Base-by-base conservation (phyloP, 257 asterid genomes). In the Gynochthodes officinalis region DNA sequence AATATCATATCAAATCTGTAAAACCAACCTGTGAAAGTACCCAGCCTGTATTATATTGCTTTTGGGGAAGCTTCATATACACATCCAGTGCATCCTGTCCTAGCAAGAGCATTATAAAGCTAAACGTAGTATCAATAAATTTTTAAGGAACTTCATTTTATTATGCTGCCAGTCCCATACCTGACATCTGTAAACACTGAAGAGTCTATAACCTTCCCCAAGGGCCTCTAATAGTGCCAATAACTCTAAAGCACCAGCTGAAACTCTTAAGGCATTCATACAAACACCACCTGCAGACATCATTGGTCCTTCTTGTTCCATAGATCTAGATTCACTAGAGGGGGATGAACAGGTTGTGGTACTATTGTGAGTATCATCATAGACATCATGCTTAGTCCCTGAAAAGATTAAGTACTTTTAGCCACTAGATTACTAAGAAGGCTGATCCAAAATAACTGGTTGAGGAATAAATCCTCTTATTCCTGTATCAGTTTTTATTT, bases 11-110 rank as follows among this genome's bases (percentile, higher is more conserved):
- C 40, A 63, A 35, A 48, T 61, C 28, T 32, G 67, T 58, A 48
- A 76, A 73, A 50, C 25, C 62, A 81, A 89, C 96, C 92, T 91
- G 98, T 73, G 96, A 89, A 73, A 88, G 97, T 74, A 93, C 97
- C 97, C 98, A 91, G 82, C 96, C 97, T 0, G 97, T 91, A 81
- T 89, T 89, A 79, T 91, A 93, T 78, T 91, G 98, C 82, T 91
- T 93, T 70, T 81, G 91, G 1, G 98, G 89, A 67, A 93, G 96
- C 83, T 86, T 93, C 65, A 73, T 49, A 72, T 84, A 93, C 67
- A 80, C 66, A 79, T 86, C 94, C 73, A 93, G 75, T n/a, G 98
- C 98, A 77, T 93, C 98, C 96, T 92, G 88, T 62, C 75, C 68
- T 73, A 77, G 76, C 79, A 78, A 35, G 75, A 70, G n/a, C 37